Base-by-base conservation (phyloP, 805 yeast species). In the Ogataea trehalophila region DNA sequence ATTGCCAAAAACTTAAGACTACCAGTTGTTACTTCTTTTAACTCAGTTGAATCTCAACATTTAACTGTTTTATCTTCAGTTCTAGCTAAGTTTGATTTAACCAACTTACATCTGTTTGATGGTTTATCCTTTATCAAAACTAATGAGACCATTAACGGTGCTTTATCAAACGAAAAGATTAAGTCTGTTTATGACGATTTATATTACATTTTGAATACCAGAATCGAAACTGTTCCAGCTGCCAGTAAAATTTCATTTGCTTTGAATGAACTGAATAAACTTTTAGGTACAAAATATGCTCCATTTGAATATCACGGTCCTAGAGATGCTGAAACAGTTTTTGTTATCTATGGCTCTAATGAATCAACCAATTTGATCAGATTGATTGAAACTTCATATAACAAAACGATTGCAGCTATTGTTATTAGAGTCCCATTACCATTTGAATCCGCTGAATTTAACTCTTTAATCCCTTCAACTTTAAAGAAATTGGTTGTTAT, bases 371-470 rank as follows among this genome's bases (percentile, higher is more conserved):
- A 79, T 47, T 73, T 87, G 37, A 57, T 76, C 42, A 65, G 69
- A 26, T 72, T 76, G 29, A 69, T 83, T 41, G 54, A 62, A 33
- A 60, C 62, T 18, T 48, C 62, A 4, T 43, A 46, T 22, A 63
- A 66, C 43, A 52, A 62, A 16, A 66, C 71, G n/a, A 75, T 80
- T 44, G 95, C 90, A 53, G 78, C 84, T 43, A 66, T 91, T 47
- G 76, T 83, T 46, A 77, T 83, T 43, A 79, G 96, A 67, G 79
- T 87, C 39, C 92, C 95, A 46, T 69, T 83, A 45, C 97, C 97
- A 13, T 89, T 90, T 67, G 80, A 83, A 56, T 73, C 77, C 33
- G 73, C 71, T 33, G 77, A 76, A 55, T 89, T 90, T 62, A 69
- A 79, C 44, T 61, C 70, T 4, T 61, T 75, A 11, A 70, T 91